Base-by-base conservation (phyloP, 805 yeast species). In the Candida pini region DNA sequence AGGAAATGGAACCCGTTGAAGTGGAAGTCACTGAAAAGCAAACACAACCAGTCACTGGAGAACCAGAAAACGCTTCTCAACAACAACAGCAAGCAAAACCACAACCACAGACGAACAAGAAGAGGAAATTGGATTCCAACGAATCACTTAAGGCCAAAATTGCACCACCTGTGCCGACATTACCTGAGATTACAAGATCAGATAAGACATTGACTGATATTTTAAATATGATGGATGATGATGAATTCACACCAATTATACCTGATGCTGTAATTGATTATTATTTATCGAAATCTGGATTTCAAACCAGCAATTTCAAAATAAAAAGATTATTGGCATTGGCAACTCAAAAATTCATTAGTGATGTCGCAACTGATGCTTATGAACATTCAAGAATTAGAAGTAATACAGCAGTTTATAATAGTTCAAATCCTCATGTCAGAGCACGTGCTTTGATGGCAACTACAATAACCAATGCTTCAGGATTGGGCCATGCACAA, bases 181-280 rank as follows among this genome's bases (percentile, higher is more conserved):
- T 80, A 6, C 86, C 88, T 0, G 86, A 78, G 36, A 65, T 81
- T 32, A 73, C 87, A 1, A 68, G 87, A 45, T 81, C 82, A 47
- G 95, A 87, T 52, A 84, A 83, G 50, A 79, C 92, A 0, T 63
- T 92, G 34, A 76, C 81, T 47, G 97, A 92, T 48, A 79, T 92
- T 23, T 66, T 92, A 19, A 82, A 81, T 22, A 67, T 88, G 68
- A 81, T 92, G 90, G 95, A 87, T 45, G 96, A 88, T 39, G 95
- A 88, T 43, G 96, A 88, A 39, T 87, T 81, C 55, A 86, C 96
- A 3, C 98, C 98, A 2, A 81, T 90, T 22, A 92, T 92, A 26
- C 98, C 98, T 0, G 97, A 92, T 55, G 89, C 95, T 0, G 97
- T 92, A 9, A 84, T 96, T 0, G 97, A 90, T 53, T 92, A 88